Percentiles rank a stretch among this genome's conserved stretches.
Conservation (phyloP, 352 stramenopile species). For the Phytophthora pinifolia region DNA sequence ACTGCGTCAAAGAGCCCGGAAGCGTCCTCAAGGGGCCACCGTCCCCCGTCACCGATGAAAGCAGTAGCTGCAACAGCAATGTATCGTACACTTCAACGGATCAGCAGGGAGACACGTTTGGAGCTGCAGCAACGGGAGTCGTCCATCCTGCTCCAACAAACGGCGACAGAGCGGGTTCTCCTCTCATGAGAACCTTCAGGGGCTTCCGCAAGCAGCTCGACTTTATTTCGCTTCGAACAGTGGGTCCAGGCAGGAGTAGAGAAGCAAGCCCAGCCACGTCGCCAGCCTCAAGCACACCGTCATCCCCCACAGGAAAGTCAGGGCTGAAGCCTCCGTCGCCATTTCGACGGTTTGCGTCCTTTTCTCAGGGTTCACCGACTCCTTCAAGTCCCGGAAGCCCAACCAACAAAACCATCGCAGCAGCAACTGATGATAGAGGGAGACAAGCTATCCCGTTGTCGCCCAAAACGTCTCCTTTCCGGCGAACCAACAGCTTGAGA, state of each 20-base stretch:
- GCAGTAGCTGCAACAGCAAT: slow-evolving; percentile 36
- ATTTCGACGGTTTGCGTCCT: slow-evolving; percentile 27
- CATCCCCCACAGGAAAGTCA: slow-evolving; percentile 22
- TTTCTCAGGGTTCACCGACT: slow-evolving; percentile 19
- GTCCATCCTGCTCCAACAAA: slow-evolving; percentile 5
- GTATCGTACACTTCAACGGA: slow-evolving; percentile 20
- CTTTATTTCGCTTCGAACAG: slow-evolving; percentile 32
- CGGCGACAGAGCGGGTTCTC: slow-evolving; percentile 12
- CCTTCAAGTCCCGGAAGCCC: slow-evolving; percentile 6
- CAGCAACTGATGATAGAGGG: slow-evolving; percentile 1
- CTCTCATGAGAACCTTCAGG: slow-evolving; percentile 62
- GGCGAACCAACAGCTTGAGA: slow-evolving; percentile 20
- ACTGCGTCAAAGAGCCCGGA: slow-evolving; percentile 47
- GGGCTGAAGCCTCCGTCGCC: slow-evolving; percentile 24
- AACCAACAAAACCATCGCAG: slow-evolving; percentile 8
- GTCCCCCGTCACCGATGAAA: slow-evolving; percentile 53
- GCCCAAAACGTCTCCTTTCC: slow-evolving; percentile 20
- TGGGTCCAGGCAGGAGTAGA: slow-evolving; percentile 18
- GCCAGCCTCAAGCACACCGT: slow-evolving; percentile 16
- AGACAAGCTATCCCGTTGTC: slow-evolving; percentile 15
- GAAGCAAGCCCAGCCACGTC: slow-evolving; percentile 18
- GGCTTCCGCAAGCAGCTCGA: slow-evolving; percentile 54
- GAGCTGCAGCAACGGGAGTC: background rate
- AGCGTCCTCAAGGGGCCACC: slow-evolving; percentile 40
- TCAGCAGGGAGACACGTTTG: slow-evolving; percentile 12